Conservation (phyloP, 345 rosid species). For the Cardiospermum halicacabum region DNA sequence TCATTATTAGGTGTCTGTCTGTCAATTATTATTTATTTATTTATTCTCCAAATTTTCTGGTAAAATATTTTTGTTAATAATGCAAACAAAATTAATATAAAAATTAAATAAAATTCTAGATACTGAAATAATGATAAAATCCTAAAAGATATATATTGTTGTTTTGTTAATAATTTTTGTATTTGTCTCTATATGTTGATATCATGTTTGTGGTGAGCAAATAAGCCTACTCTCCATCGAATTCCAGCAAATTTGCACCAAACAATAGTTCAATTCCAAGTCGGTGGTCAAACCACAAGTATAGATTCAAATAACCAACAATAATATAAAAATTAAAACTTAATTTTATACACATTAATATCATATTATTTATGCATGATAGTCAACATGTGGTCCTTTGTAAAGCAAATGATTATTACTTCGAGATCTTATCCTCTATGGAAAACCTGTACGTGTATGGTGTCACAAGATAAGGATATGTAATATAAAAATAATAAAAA, state of each 20-base stretch:
- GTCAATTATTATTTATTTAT: too few species aligned
- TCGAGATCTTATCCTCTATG: neutral
- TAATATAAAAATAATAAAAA: too few species aligned
- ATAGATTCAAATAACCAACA: neutral
- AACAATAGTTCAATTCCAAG: neutral
- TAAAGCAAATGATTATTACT: neutral
- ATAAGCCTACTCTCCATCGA: neutral
- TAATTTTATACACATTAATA: too few species aligned
- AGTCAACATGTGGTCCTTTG: neutral
- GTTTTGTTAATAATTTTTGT: neutral
- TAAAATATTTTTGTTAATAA: too few species aligned
- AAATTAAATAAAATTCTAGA: too few species aligned
- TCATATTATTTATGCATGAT: neutral
- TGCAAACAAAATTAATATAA: too few species aligned
- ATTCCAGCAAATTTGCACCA: neutral
- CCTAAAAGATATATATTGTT: neutral
- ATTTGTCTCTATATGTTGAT: neutral
- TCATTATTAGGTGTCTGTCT: too few species aligned
- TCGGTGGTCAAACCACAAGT: neutral
- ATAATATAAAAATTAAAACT: too few species aligned
- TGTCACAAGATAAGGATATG: too few species aligned
- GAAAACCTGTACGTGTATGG: neutral
- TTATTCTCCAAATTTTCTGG: too few species aligned
- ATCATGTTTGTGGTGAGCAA: neutral
- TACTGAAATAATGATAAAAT: too few species aligned